Evolutionary conservation across 495 filamentous ascomycete genomes (phyloP).

Genomic region (Parathielavia hyrcaniae): DNA sequence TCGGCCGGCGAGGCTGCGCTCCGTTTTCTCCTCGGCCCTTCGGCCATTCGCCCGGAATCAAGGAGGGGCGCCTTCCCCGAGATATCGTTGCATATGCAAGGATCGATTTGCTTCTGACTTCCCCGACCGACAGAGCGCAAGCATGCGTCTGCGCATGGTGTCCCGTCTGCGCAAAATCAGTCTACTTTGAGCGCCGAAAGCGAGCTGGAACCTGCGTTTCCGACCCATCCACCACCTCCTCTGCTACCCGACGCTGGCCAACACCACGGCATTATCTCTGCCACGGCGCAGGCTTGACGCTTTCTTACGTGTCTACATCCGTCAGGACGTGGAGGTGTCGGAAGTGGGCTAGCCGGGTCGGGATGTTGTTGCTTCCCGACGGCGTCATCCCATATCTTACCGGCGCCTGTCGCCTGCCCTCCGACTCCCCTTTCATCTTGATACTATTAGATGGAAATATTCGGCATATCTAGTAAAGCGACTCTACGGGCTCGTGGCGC

Average conservation of each 20-base stretch:
- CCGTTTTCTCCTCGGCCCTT: background rate
- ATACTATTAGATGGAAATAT: background rate
- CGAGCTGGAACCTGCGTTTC: background rate
- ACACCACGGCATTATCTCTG: background rate
- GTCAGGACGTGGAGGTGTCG: background rate
- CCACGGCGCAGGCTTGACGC: background rate
- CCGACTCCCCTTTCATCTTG: background rate
- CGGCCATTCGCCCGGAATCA: background rate
- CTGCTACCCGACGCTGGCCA: background rate
- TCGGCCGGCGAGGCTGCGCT: background rate
- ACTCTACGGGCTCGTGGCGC: too few relatives aligned
- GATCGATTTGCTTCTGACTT: constrained; percentile 11
- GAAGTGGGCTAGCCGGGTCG: background rate
- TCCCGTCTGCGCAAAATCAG: background rate
- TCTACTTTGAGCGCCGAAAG: background rate
- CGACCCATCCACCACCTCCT: background rate
- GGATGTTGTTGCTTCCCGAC: background rate
- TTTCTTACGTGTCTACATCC: background rate
- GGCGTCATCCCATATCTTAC: background rate
- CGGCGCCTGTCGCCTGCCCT: too few relatives aligned
- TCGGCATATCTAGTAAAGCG: too few relatives aligned
- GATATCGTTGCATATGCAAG: constrained; percentile 3
- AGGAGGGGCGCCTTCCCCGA: background rate
- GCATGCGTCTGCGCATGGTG: background rate
- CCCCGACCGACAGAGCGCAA: background rate